Evolutionary conservation across 148 eudicot species (phyloP).

Genomic region (Heliosperma pusillum): DNA sequence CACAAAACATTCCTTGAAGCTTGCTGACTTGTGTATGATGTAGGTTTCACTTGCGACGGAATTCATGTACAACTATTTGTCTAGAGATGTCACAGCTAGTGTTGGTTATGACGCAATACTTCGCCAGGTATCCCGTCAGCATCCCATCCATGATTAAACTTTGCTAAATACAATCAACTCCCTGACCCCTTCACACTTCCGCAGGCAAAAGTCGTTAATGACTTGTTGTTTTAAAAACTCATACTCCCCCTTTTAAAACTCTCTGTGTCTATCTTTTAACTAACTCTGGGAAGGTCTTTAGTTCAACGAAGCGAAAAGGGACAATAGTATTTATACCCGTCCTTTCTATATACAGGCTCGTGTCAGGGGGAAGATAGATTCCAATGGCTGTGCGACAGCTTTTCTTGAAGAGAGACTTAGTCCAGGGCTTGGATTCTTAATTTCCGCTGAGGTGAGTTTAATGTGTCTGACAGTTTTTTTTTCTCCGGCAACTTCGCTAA

Average conservation of each 20-base stretch:
- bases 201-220: neutral
- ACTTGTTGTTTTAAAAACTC: neutral
- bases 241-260: no score
- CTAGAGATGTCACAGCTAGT: constrained; percentile 78
- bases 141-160: neutral
- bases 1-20: constrained; percentile 13
- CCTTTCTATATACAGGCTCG: constrained; percentile 53
- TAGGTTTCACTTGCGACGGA: constrained; percentile 92
- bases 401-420: constrained; percentile 85
- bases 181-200: neutral
- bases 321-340: neutral
- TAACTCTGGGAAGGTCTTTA: neutral
- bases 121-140: constrained; percentile 57
- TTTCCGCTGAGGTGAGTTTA: constrained; percentile 81
- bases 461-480: neutral
- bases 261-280: neutral
- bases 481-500: neutral
- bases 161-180: neutral
- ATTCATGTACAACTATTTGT: constrained; percentile 76
- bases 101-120: constrained; percentile 89
- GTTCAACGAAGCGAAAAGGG: neutral
- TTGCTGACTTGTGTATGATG: constrained; percentile 13
- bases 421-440: constrained; percentile 82
- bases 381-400: constrained; percentile 80
- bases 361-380: constrained; percentile 89